These are phyloP conservation scores for Hippophae rhamnoides DNA, from an alignment of 306 rosid genomes.

Conservation along the genomic window DNA sequence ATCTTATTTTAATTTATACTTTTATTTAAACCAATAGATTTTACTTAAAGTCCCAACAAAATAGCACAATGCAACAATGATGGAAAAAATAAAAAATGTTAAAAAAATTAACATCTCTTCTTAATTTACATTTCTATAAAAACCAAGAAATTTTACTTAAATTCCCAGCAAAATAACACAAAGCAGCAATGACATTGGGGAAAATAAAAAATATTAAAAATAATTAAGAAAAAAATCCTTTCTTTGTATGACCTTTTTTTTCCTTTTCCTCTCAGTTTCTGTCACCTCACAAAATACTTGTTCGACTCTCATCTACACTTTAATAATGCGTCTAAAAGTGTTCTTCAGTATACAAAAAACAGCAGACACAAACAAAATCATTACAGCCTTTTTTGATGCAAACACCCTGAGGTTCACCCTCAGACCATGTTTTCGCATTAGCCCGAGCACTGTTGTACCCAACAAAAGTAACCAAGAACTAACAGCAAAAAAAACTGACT, in stretches of 20 bases:
- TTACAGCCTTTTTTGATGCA: constrained; percentile 72
- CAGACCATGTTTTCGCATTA: constrained; percentile 49
- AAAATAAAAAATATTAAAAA: no score
- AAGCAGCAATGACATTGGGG: no score
- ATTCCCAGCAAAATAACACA: no score
- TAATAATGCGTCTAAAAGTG: constrained; percentile 22
- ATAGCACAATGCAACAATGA: no score
- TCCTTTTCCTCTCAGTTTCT: constrained; percentile 20
- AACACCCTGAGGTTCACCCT: constrained; percentile 67
- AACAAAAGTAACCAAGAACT: constrained; percentile 64
- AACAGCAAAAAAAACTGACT: constrained; percentile 36
- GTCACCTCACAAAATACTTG: constrained; percentile 13
- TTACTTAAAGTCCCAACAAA: no score
- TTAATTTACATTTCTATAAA: no score
- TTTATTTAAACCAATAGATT: no score
- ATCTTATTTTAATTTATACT: no score
- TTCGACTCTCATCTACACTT: constrained; percentile 23
- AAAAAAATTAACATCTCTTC: no score
- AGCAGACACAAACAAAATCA: constrained; percentile 47
- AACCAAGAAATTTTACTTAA: no score
- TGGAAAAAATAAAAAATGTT: no score
- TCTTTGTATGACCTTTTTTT: constrained; percentile 11
- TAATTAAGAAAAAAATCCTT: no score
- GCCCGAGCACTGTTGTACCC: constrained; percentile 38
- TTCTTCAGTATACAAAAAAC: constrained; percentile 41